These are phyloP conservation scores for Trichoderma sp. DNA, from an alignment of 2,329 filamentous ascomycete species.

Conservation along the genomic window DNA sequence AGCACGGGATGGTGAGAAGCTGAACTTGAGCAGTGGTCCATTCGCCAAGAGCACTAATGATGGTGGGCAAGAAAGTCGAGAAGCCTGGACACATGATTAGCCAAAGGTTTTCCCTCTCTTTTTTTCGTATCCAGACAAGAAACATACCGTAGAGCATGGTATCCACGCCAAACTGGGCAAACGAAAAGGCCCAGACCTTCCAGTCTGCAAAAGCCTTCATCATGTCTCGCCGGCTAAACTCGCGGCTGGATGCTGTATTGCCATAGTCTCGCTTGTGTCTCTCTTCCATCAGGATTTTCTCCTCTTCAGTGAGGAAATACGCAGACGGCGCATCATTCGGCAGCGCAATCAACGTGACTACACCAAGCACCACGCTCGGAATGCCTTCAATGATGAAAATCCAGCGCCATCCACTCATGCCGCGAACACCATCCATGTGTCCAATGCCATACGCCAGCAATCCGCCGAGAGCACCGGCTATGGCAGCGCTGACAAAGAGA, in stretches of 20 bases:
- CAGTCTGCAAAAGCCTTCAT: conserved; percentile 69
- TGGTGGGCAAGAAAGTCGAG: conserved; percentile 76
- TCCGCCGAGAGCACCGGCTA: conserved; percentile 72
- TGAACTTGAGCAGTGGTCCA: conserved; percentile 69
- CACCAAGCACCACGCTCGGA: conserved; percentile 42
- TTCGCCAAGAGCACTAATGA: conserved; percentile 67
- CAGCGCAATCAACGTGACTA: conserved; percentile 37
- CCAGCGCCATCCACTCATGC: conserved; percentile 70
- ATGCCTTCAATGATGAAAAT: conserved; percentile 60
- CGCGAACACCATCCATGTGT: conserved; percentile 67
- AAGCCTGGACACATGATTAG: conserved; percentile 50
- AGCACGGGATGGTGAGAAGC: conserved; percentile 77
- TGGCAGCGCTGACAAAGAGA: conserved; percentile 68
- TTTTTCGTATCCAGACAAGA: too few relatives aligned
- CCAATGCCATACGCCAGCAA: conserved; percentile 73
- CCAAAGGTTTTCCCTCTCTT: neutral
- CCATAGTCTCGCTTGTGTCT: conserved; percentile 46
- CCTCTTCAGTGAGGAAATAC: conserved; percentile 57
- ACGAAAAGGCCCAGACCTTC: conserved; percentile 72
- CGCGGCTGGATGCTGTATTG: conserved; percentile 46
- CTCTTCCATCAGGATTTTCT: conserved; percentile 65
- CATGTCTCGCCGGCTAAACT: conserved; percentile 62
- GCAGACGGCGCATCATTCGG: conserved; percentile 52
- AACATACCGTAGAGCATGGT: conserved; percentile 69
- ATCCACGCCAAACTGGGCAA: conserved; percentile 71